These are phyloP conservation scores for Taphrina wiesneri DNA, from an alignment of 1,139 yeast genomes.

Conservation along the genomic window DNA sequence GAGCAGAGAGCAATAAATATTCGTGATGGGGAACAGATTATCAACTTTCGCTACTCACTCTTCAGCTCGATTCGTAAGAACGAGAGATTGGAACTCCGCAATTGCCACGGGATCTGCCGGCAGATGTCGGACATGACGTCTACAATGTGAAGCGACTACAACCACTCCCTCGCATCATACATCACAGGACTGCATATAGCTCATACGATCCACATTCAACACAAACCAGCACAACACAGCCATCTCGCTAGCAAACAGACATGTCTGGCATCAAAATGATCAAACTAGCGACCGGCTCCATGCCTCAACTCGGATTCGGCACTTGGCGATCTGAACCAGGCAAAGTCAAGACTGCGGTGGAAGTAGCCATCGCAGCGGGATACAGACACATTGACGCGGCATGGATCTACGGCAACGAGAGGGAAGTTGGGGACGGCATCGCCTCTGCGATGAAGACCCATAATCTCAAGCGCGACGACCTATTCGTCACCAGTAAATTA, in stretches of 20 bases:
- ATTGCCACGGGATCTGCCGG: constrained; percentile 1
- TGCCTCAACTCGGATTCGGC: constrained; percentile 53
- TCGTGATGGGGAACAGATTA: background rate
- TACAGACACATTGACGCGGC: constrained; percentile 60
- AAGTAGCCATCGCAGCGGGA: constrained; percentile 64
- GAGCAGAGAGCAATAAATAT: background rate
- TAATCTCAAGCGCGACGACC: constrained; percentile 66
- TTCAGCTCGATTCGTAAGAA: too few species aligned
- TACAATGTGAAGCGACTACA: background rate
- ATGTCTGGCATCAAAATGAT: constrained; percentile 19
- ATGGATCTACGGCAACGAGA: constrained; percentile 40
- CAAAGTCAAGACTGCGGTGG: constrained; percentile 62
- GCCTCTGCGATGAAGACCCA: constrained; percentile 53
- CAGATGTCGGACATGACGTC: background rate
- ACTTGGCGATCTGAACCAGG: constrained; percentile 70
- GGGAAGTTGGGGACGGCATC: constrained; percentile 55
- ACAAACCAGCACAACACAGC: too few species aligned
- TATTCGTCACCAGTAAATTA: constrained; percentile 78
- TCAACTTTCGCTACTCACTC: too few species aligned
- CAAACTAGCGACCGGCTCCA: constrained; percentile 20
- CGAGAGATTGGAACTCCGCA: background rate
- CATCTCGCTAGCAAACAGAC: too few species aligned
- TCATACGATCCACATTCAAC: too few species aligned
- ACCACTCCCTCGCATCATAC: background rate
- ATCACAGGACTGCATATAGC: too few species aligned